phyloP scores from a whole-genome alignment of 768 basidiomycete species.

The Rhodocollybia butyracea region DNA sequence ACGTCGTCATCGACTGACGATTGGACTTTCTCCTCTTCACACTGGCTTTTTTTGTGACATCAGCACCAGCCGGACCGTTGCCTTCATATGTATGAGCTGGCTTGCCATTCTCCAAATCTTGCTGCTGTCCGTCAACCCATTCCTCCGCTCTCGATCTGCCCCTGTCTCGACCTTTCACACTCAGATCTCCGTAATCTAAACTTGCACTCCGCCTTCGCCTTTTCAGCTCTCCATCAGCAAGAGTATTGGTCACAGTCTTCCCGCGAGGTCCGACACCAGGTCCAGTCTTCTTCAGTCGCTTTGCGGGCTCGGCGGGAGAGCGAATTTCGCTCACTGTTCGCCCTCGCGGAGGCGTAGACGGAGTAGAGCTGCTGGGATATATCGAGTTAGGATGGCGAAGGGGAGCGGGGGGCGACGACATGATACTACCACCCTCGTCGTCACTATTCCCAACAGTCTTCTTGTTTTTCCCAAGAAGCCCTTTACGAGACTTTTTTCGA shows the following conservation, averaged over 20 bases:
- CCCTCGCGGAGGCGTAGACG: background rate
- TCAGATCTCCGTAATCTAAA: conserved; percentile 12
- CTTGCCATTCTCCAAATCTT: no score
- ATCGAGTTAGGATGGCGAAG: background rate
- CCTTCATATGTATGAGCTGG: background rate
- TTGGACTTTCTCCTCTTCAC: conserved; percentile 4
- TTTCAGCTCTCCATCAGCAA: background rate
- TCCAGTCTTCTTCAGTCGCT: background rate
- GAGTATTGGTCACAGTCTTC: background rate
- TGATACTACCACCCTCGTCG: conserved; percentile 4
- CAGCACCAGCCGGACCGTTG: background rate
- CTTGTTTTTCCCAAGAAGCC: conserved; percentile 1
- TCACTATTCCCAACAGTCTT: conserved; percentile 12
- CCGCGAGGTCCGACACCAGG: background rate
- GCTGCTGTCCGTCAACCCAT: conserved; percentile 20
- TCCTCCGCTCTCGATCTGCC: conserved; percentile 14
- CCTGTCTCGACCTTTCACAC: conserved; percentile 16
- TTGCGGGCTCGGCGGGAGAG: background rate
- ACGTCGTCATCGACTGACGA: background rate
- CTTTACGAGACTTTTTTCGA: conserved; percentile 7
- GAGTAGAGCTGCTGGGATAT: background rate
- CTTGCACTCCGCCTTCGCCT: background rate
- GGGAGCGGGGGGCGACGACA: conserved; percentile 11
- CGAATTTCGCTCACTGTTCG: background rate
- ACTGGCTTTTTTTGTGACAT: conserved; percentile 4